Evolutionary conservation across 441 rosid genomes (phyloP).

Genomic region (Adansonia rubrostipa): DNA sequence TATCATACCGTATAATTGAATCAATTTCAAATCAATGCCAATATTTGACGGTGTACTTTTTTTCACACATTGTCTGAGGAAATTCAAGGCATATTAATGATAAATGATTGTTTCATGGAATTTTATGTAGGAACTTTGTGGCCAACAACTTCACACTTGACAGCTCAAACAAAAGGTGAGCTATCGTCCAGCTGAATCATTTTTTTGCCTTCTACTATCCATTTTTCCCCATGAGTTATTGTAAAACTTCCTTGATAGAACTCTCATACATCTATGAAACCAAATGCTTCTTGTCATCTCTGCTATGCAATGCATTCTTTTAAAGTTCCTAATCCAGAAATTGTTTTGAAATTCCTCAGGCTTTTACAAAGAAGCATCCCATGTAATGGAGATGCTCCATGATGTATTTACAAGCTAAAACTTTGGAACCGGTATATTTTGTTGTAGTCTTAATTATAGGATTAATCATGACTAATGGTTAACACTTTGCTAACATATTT

Average conservation of each 20-base stretch:
- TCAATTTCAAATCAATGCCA: not conserved
- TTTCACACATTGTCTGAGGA: not conserved
- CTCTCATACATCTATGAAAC: not conserved
- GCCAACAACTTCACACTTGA: constrained; percentile 62
- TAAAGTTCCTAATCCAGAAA: constrained; percentile 1
- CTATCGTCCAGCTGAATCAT: not conserved
- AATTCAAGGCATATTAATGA: not conserved
- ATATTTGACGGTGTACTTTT: not conserved
- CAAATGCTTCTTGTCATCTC: not conserved
- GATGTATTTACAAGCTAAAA: constrained; percentile 34
- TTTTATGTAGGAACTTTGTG: constrained; percentile 59
- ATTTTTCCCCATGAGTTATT: not conserved
- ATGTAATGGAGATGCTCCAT: constrained; percentile 47
- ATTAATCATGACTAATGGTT: not conserved
- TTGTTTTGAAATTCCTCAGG: constrained; percentile 12
- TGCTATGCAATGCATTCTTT: not conserved
- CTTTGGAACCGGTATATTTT: not conserved
- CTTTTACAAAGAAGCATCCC: constrained; percentile 51
- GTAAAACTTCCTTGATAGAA: not conserved
- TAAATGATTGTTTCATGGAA: not conserved
- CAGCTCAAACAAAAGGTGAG: constrained; percentile 51
- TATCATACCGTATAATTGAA: not conserved
- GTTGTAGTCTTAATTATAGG: not conserved
- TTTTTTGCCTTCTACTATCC: not conserved
- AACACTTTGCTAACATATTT: constrained; percentile 10